Conservation (phyloP, 2,329 filamentous ascomycete genomes). For the Arthrobotrys sphaeroides region DNA sequence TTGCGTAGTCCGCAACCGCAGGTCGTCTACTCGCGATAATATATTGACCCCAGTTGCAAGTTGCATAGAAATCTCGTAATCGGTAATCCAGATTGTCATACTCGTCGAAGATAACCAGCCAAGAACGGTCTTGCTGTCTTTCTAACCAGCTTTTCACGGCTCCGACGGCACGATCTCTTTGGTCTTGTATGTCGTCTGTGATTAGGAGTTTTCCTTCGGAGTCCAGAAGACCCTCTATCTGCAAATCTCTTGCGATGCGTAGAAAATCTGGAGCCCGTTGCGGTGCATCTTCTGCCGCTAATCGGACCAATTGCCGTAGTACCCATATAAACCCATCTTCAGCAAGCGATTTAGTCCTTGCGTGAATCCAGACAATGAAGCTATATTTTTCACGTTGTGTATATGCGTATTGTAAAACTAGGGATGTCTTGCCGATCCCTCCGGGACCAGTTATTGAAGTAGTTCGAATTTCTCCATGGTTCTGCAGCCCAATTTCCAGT, state of each 20-base stretch:
- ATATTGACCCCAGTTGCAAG: neutral
- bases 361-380: neutral
- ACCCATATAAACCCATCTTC: neutral
- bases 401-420: neutral
- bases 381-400: neutral
- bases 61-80: neutral
- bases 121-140: neutral
- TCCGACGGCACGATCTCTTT: neutral
- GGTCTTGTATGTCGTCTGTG: neutral
- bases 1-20: neutral
- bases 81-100: neutral
- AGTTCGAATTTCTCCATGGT: neutral
- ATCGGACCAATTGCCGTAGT: neutral
- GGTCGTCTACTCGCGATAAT: neutral
- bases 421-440: neutral
- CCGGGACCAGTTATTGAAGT: neutral
- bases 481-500: neutral
- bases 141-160: neutral
- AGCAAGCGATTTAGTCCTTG: neutral
- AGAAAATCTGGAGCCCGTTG: neutral
- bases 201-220: neutral
- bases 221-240: neutral
- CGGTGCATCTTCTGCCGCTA: neutral
- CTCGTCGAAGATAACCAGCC: neutral
- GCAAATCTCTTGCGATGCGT: neutral